Evolutionary conservation across 2,329 filamentous ascomycete genomes (phyloP).

Genomic region (Verticillium albo-atrum): DNA sequence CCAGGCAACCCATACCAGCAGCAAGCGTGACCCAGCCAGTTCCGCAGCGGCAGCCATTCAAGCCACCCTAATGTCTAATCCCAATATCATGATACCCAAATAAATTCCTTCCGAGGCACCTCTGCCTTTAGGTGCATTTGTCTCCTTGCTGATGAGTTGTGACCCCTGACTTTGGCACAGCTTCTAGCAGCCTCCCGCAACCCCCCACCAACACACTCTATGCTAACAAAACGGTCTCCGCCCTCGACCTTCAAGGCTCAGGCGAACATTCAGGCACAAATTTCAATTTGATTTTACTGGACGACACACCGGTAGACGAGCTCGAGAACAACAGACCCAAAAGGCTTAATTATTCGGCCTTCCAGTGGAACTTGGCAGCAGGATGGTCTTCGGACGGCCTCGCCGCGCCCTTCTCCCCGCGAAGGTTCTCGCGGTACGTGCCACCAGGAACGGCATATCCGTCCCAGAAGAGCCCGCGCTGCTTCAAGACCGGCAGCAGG

Average conservation of each 20-base stretch:
- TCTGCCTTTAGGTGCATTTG: neutral
- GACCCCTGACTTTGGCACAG: no score
- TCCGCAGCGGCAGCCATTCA: no score
- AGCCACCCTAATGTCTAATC: neutral
- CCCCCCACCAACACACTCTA: no score
- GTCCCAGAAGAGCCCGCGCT: conserved; percentile 53
- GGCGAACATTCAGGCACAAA: no score
- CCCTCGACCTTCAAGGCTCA: no score
- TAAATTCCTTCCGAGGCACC: neutral
- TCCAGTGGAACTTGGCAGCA: conserved; percentile 34
- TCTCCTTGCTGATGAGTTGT: no score
- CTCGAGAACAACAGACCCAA: neutral
- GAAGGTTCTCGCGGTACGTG: conserved; percentile 39
- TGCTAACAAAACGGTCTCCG: no score
- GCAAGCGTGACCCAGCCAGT: neutral
- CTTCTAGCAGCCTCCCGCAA: no score
- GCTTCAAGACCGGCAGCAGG: conserved; percentile 56
- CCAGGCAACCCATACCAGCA: neutral
- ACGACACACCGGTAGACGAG: no score
- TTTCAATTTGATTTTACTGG: no score
- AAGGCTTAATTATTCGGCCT: conserved; percentile 19
- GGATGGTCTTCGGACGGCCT: conserved; percentile 32
- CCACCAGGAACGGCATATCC: conserved; percentile 37
- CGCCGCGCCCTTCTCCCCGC: conserved; percentile 25
- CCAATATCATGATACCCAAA: neutral